Conservation (phyloP, 805 yeast species). For the Candida arabinofermentans region DNA sequence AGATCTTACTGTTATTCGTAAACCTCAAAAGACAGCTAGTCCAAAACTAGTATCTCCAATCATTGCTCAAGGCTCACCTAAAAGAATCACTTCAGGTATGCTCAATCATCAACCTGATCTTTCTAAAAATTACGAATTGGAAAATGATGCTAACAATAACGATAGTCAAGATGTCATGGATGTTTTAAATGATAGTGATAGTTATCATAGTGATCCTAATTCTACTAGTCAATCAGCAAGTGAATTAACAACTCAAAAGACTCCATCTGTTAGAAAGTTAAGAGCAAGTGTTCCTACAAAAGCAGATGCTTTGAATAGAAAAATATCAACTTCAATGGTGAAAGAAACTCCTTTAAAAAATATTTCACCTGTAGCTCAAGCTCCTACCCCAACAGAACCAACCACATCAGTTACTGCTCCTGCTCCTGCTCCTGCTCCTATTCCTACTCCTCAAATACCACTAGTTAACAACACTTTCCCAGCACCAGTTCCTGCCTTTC, state of each 20-base stretch:
- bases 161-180: constrained; percentile 8
- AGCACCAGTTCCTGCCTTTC: no score
- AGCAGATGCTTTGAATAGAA: constrained; percentile 18
- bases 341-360: constrained; percentile 6
- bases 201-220: constrained; percentile 19
- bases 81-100: constrained; percentile 37
- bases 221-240: neutral
- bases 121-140: constrained; percentile 25
- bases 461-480: no score
- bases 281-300: constrained; percentile 31
- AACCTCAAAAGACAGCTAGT: constrained; percentile 23
- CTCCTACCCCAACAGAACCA: constrained; percentile 1
- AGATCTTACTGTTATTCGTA: constrained; percentile 19
- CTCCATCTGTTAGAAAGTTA: constrained; percentile 6
- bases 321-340: constrained; percentile 9
- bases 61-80: constrained; percentile 31
- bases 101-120: constrained; percentile 31
- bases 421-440: neutral
- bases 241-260: neutral
- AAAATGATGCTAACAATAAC: constrained; percentile 11
- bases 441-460: neutral
- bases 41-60: constrained; percentile 28
- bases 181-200: constrained; percentile 15
- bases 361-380: no score
- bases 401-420: neutral